A percentile compares a stretch with the other conserved stretches of the same genome.
These are phyloP conservation scores for Fagopyrum homotropicum DNA, from an alignment of 148 eudicot genomes.

Conservation along the genomic window DNA sequence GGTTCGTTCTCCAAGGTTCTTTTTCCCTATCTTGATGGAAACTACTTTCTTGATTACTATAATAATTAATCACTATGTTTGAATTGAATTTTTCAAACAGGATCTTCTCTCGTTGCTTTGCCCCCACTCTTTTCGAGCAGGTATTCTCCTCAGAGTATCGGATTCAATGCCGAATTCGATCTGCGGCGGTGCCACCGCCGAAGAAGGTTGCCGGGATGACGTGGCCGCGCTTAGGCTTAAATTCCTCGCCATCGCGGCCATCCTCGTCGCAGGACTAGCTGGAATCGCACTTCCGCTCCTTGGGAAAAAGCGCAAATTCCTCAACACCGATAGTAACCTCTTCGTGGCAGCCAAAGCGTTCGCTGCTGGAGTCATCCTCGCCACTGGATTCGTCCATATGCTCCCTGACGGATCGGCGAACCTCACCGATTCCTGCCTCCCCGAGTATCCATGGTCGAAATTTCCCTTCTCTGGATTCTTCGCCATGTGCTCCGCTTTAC, in stretches of 20 bases:
- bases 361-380: constrained; percentile 68
- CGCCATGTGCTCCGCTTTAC: constrained; percentile 78
- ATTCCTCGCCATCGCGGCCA: constrained; percentile 43
- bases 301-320: constrained; percentile 49
- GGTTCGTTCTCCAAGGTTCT: neutral
- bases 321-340: constrained; percentile 44
- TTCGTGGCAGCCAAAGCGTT: constrained; percentile 61
- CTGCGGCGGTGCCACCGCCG: constrained; percentile 19
- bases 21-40: neutral
- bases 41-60: neutral
- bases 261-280: constrained; percentile 37
- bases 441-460: constrained; percentile 60
- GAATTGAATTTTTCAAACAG: neutral
- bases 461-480: constrained; percentile 86
- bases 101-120: neutral
- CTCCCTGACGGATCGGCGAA: constrained; percentile 67
- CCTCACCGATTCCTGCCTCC: constrained; percentile 60
- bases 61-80: neutral
- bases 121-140: neutral
- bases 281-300: constrained; percentile 55
- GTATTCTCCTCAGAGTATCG: constrained; percentile 18
- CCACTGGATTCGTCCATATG: constrained; percentile 94
- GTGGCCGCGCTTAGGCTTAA: constrained; percentile 42
- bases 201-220: constrained; percentile 37
- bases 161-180: constrained; percentile 29